Conservation (phyloP, 768 basidiomycete species). For the Rhizopogon sp. region DNA sequence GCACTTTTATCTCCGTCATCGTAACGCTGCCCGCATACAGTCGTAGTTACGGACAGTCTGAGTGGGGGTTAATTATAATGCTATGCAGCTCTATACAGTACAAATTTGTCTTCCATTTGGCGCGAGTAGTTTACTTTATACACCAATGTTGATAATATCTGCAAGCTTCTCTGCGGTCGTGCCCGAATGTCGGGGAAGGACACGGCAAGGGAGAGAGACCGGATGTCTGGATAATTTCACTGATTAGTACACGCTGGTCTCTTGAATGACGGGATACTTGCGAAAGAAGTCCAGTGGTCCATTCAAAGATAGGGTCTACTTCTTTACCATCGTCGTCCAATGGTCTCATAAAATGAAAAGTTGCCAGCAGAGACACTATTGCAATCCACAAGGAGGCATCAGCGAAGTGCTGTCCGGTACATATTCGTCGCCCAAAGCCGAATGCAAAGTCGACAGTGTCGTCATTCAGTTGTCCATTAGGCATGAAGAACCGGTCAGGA, state of each 20-base stretch:
- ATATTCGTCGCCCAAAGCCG: slow-evolving; percentile 26
- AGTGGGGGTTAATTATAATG: not conserved
- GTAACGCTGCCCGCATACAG: no score
- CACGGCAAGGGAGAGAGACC: slow-evolving; percentile 22
- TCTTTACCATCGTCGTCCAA: slow-evolving; percentile 22
- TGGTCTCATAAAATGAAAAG: slow-evolving; percentile 25
- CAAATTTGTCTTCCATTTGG: not conserved
- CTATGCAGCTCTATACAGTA: no score
- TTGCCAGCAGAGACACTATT: slow-evolving; percentile 22
- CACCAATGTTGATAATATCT: slow-evolving; percentile 7
- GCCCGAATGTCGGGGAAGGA: slow-evolving; percentile 15
- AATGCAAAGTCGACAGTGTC: slow-evolving; percentile 19
- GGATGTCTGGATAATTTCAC: slow-evolving; percentile 17
- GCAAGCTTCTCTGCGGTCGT: slow-evolving; percentile 12
- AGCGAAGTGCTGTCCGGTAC: slow-evolving; percentile 26
- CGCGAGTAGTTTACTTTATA: slow-evolving; percentile 6
- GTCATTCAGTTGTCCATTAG: slow-evolving; percentile 19
- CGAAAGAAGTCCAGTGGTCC: slow-evolving; percentile 25
- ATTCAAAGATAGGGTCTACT: slow-evolving; percentile 17
- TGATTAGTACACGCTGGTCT: slow-evolving; percentile 2
- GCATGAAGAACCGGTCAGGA: slow-evolving; percentile 23
- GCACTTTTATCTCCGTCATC: no score
- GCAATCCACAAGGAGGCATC: slow-evolving; percentile 29
- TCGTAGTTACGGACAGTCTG: no score
- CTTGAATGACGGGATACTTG: slow-evolving; percentile 8